Evolutionary conservation across 805 yeast genomes (phyloP), one percentile per base, ranked within the genome.

Genomic region (Starmerella apis): DNA sequence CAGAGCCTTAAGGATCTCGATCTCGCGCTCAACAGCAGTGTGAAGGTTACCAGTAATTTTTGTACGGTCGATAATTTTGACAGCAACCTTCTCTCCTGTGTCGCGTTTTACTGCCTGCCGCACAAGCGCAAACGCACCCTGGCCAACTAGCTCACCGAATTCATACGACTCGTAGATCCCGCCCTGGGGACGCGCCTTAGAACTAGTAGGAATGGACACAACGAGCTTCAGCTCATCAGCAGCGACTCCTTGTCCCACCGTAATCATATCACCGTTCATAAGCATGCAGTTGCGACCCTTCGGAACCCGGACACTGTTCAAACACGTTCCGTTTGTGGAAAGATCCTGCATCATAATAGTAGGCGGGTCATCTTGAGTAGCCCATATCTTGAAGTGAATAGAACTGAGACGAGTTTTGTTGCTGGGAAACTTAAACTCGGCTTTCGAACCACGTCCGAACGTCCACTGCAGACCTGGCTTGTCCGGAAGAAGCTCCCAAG

Each of bases 91-190:
- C 56, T 80, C 79, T 13, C 97, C 97, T 0, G 95, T 79, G 6
- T 77, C 67, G 54, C 96, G 75, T 61, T 87, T 92, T 1, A 88
- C 79, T 4, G 94, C 96, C 63, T 86, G 86, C 57, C 86, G 82
- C 25, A 92, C 98, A 1, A 88, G 83, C 5, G 97, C 97, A 73
- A 90, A 90, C 9, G 97, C 97, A n/a, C 98, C 98, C 59, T 86
- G 92, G 0, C 98, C 98, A 1, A 90, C 84, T 14, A 85, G 80
- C 60, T 84, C 95, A 62, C 82, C 85, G 52, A 90, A 78, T 13
- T 85, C 82, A 65, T 81, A 92, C 60, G 82, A 79, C 51, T 75
- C 77, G 59, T 73, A 72, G 10, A 85, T 79, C 1, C 88, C 87
- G 32, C 58, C 58, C 23, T 53, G 58, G 5, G 56, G 58, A 28